Conservation (phyloP, 495 filamentous ascomycete species). For the Trichocladium antarcticum region DNA sequence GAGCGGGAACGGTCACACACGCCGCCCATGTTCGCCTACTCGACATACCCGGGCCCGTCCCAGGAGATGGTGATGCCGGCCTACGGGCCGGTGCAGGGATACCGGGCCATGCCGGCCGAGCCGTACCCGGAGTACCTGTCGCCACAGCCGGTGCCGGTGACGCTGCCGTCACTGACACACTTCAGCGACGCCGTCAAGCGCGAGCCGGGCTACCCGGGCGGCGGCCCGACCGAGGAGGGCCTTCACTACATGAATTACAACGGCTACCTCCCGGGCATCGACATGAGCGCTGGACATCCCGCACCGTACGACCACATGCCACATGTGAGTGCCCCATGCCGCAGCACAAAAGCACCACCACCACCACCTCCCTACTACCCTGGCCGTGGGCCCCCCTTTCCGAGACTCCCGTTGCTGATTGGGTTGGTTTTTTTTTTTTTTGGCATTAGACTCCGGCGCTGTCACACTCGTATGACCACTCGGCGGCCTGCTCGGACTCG, state of each 20-base stretch:
- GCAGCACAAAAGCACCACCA: conserved; percentile 25
- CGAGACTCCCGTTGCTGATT: conserved; percentile 35
- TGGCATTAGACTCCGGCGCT: conserved; percentile 67
- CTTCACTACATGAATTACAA: conserved; percentile 65
- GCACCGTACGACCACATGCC: conserved; percentile 53
- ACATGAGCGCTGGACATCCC: conserved; percentile 44
- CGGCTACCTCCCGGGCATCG: conserved; percentile 60
- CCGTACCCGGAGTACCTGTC: conserved; percentile 54
- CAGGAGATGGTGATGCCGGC: conserved; percentile 55
- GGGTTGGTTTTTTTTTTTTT: too few species aligned
- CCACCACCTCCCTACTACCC: conserved; percentile 7
- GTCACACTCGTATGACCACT: conserved; percentile 70
- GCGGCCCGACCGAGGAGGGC: conserved; percentile 48
- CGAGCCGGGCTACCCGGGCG: conserved; percentile 36
- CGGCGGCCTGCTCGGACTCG: conserved; percentile 49
- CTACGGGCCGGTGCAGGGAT: conserved; percentile 51
- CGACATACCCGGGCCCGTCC: conserved; percentile 53
- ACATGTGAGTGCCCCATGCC: conserved; percentile 50
- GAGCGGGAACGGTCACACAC: conserved; percentile 55
- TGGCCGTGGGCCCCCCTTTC: too few species aligned
- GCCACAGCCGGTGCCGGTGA: conserved; percentile 42
- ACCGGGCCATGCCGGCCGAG: conserved; percentile 56
- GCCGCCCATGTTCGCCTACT: conserved; percentile 62
- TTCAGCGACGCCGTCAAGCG: conserved; percentile 53
- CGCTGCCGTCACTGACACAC: conserved; percentile 57